Evolutionary conservation across 306 rosid genomes (phyloP).

Genomic region (Gleditsia sinensis): DNA sequence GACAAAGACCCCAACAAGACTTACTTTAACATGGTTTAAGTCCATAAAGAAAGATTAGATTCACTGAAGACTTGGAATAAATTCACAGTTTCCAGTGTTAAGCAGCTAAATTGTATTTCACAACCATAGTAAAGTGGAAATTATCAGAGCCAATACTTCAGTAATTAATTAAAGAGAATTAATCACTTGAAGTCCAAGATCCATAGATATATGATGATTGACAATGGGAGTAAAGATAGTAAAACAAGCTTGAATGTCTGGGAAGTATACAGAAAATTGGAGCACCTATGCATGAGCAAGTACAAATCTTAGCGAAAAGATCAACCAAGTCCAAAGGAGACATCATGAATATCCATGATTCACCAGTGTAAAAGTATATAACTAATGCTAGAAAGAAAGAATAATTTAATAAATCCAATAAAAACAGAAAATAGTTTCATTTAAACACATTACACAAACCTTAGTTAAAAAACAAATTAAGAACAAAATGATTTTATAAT

Average conservation of each 20-base stretch:
- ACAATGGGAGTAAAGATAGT: not conserved
- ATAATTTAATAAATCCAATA: not conserved
- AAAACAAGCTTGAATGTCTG: not conserved
- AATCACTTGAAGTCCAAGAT: not conserved
- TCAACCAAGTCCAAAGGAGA: not conserved
- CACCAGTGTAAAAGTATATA: not conserved
- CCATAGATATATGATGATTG: not conserved
- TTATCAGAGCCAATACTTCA: conserved; percentile 5
- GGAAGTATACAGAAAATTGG: too few relatives aligned
- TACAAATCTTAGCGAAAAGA: not conserved
- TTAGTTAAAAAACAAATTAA: not conserved
- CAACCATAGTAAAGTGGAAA: not conserved
- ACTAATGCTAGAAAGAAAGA: not conserved
- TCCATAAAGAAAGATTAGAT: not conserved
- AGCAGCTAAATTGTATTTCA: not conserved
- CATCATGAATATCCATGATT: not conserved
- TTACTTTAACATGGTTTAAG: not conserved
- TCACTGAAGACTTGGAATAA: not conserved
- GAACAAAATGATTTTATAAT: too few relatives aligned
- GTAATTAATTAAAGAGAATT: not conserved
- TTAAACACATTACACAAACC: not conserved
- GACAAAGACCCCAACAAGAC: not conserved
- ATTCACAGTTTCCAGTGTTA: not conserved
- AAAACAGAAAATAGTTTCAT: not conserved
- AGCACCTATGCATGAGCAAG: not conserved